These are phyloP conservation scores for Colletotrichum tofieldiae DNA, from an alignment of 2,329 filamentous ascomycete genomes.

Conservation along the genomic window DNA sequence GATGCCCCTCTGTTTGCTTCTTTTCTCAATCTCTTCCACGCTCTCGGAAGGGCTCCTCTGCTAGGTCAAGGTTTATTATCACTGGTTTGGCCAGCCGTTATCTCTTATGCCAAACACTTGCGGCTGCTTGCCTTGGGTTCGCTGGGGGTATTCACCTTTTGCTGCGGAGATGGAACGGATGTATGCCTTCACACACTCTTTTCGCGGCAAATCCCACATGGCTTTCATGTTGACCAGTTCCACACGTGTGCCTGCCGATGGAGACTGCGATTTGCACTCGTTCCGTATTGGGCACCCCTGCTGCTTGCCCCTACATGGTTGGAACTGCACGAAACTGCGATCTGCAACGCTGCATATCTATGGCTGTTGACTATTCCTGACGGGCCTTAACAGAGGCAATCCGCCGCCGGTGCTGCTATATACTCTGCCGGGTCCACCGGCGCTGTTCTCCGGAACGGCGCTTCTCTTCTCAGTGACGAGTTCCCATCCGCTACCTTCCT, in stretches of 20 bases:
- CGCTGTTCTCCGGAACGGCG: not conserved
- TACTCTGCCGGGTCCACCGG: constrained; percentile 11
- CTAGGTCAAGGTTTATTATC: not conserved
- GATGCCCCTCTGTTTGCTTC: too few species aligned
- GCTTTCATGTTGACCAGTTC: not conserved
- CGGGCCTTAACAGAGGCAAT: not conserved
- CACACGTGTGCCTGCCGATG: constrained; percentile 6
- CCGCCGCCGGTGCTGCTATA: constrained; percentile 17
- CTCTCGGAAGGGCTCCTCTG: not conserved
- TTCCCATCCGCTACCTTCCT: not conserved
- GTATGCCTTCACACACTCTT: not conserved
- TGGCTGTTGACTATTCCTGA: not conserved
- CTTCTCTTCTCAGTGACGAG: not conserved
- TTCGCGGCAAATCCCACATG: not conserved
- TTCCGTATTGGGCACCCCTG: constrained; percentile 7
- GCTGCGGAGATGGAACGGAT: not conserved
- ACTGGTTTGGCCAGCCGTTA: not conserved
- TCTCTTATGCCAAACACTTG: not conserved
- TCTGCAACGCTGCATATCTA: constrained; percentile 14
- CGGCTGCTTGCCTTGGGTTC: not conserved
- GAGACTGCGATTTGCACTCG: constrained; percentile 2
- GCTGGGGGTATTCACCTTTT: not conserved
- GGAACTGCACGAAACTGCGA: constrained; percentile 12
- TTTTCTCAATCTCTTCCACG: not conserved
- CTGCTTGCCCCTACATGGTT: constrained; percentile 2